These are phyloP conservation scores for Chytridium lagenaria DNA, from an alignment of 371 early-diverging fungal species.

Conservation along the genomic window DNA sequence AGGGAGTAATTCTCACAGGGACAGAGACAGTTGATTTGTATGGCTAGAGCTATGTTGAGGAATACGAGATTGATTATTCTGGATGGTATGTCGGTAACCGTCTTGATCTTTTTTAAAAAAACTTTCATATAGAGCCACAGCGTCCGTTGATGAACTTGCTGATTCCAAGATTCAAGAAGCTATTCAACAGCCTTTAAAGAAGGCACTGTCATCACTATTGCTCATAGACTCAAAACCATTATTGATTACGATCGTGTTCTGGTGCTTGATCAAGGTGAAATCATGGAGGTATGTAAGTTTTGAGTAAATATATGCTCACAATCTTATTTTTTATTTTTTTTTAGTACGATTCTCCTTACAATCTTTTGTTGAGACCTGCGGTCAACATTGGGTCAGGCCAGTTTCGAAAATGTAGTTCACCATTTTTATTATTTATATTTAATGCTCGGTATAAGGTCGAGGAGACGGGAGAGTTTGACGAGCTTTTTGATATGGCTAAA, in stretches of 20 bases:
- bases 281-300: slow-evolving; percentile 36
- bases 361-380: slow-evolving; percentile 33
- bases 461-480: slow-evolving; percentile 20
- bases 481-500: not conserved
- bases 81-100: slow-evolving; percentile 44
- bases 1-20: slow-evolving; percentile 53
- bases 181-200: slow-evolving; percentile 69
- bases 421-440: not conserved
- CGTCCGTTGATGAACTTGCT: slow-evolving; percentile 61
- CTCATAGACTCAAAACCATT: slow-evolving; percentile 61
- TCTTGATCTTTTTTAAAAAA: not conserved
- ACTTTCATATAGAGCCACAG: slow-evolving; percentile 47
- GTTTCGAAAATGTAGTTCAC: slow-evolving; percentile 19
- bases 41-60: slow-evolving; percentile 61
- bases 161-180: slow-evolving; percentile 80
- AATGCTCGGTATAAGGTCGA: slow-evolving; percentile 1
- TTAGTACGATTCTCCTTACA: slow-evolving; percentile 50
- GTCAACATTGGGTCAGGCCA: slow-evolving; percentile 3
- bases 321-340: not conserved
- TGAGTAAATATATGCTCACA: not conserved
- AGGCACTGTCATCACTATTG: slow-evolving; percentile 50
- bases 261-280: slow-evolving; percentile 52
- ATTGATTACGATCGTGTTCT: slow-evolving; percentile 60
- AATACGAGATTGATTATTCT: slow-evolving; percentile 55
- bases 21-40: slow-evolving; percentile 55